A percentile compares a stretch with the other conserved stretches of the same genome.
phyloP scores from a whole-genome alignment of 2,329 filamentous ascomycete genomes.

The Boeremia exigua region DNA sequence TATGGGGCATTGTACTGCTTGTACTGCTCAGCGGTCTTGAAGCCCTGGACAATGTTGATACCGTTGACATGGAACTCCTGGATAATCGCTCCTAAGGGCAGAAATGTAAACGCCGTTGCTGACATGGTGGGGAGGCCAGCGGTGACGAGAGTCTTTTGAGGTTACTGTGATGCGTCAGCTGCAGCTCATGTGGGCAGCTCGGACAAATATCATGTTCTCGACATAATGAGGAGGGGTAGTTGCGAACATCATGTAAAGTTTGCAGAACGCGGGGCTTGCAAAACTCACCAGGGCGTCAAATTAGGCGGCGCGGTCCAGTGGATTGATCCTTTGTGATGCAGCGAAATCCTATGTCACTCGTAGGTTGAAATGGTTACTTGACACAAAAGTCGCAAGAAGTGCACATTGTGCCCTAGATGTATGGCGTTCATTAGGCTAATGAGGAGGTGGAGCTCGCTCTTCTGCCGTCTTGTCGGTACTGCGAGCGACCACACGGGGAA shows the following conservation, averaged over 20 bases:
- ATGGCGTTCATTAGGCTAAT: slow-evolving; percentile 44
- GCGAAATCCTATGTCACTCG: background rate
- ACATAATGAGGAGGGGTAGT: slow-evolving; percentile 5
- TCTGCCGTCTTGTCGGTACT: slow-evolving; percentile 29
- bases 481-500: slow-evolving; percentile 12
- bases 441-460: slow-evolving; percentile 29
- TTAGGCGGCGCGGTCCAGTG: background rate
- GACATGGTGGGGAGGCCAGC: slow-evolving; percentile 32
- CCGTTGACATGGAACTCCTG: slow-evolving; percentile 79
- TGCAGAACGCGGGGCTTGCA: slow-evolving; percentile 18
- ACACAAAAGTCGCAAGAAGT: background rate
- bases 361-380: background rate
- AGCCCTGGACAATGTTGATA: slow-evolving; percentile 87
- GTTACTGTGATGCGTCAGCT: background rate
- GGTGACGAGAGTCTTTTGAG: background rate
- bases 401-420: slow-evolving; percentile 11
- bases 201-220: background rate
- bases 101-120: slow-evolving; percentile 60
- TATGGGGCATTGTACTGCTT: slow-evolving; percentile 74
- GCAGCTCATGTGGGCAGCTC: background rate
- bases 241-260: slow-evolving; percentile 5
- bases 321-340: background rate
- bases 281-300: slow-evolving; percentile 25
- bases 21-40: slow-evolving; percentile 78
- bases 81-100: slow-evolving; percentile 79